Evolutionary conservation across 2,329 filamentous ascomycete species (phyloP).

Genomic region (Verticillium zaregamsianum): DNA sequence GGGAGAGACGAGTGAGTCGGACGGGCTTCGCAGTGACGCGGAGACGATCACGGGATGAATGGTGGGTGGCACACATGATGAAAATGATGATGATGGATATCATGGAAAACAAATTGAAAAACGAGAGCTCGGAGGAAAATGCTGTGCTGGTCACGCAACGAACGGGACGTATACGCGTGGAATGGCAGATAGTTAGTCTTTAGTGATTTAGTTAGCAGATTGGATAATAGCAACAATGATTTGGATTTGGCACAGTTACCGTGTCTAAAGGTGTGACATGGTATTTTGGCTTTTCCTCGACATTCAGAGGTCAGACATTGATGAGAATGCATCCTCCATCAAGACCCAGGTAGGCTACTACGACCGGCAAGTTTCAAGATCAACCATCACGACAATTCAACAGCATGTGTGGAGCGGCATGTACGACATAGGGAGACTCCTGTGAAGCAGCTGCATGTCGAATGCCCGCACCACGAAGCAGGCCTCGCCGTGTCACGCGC

Average conservation of each 20-base stretch:
- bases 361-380: too few species aligned
- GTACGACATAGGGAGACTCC: too few species aligned
- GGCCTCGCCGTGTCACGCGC: too few species aligned
- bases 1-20: not conserved
- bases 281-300: too few species aligned
- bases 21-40: not conserved
- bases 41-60: not conserved
- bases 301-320: too few species aligned
- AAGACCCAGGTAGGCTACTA: too few species aligned
- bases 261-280: not conserved
- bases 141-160: not conserved
- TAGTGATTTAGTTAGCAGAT: not conserved
- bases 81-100: not conserved
- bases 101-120: not conserved
- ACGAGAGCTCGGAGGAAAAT: not conserved
- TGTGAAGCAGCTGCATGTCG: too few species aligned
- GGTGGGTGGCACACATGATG: not conserved
- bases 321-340: too few species aligned
- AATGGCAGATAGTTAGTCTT: not conserved
- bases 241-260: not conserved
- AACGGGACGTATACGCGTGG: not conserved
- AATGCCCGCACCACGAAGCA: too few species aligned
- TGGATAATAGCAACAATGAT: not conserved
- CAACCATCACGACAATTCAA: too few species aligned
- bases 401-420: too few species aligned